A percentile compares a stretch with the other conserved stretches of the same genome.
Conservation (phyloP, 2,329 filamentous ascomycete genomes). For the Botryosphaeria dothidea region DNA sequence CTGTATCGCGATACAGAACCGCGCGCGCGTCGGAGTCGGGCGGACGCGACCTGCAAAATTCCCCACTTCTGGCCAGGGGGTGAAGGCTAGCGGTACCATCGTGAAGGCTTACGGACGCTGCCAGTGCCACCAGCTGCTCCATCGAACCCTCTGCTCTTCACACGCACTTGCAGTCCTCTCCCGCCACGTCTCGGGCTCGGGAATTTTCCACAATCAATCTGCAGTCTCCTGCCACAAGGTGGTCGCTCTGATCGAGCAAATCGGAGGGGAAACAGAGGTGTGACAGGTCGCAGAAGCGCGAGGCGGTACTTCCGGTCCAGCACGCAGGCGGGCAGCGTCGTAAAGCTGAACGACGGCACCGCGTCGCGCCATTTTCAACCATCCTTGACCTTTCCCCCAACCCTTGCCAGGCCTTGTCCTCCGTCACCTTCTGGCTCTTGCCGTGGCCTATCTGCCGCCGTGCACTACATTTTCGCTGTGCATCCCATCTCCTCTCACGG, state of each 20-base stretch:
- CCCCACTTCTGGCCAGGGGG: neutral
- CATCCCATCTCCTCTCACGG: neutral
- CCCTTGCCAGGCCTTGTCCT: neutral
- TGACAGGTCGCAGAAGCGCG: neutral
- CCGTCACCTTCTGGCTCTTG: neutral
- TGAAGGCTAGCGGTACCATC: neutral
- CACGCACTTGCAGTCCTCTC: neutral
- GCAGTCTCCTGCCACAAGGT: neutral
- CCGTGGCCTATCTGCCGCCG: neutral
- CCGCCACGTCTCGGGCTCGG: neutral
- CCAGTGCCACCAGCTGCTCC: neutral
- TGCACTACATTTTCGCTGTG: neutral
- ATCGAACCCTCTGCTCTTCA: neutral
- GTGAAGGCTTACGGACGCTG: neutral
- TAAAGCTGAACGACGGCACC: neutral
- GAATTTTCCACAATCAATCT: neutral
- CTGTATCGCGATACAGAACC: constrained; percentile 3
- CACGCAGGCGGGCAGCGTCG: neutral
- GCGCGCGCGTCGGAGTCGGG: neutral
- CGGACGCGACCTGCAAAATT: neutral
- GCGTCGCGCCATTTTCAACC: neutral
- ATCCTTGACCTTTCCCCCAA: too few species aligned
- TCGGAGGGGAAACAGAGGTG: neutral
- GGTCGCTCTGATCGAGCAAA: neutral
- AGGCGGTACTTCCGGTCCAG: too few species aligned